phyloP scores from a whole-genome alignment of 805 yeast species.

The Candida nanaspora region DNA sequence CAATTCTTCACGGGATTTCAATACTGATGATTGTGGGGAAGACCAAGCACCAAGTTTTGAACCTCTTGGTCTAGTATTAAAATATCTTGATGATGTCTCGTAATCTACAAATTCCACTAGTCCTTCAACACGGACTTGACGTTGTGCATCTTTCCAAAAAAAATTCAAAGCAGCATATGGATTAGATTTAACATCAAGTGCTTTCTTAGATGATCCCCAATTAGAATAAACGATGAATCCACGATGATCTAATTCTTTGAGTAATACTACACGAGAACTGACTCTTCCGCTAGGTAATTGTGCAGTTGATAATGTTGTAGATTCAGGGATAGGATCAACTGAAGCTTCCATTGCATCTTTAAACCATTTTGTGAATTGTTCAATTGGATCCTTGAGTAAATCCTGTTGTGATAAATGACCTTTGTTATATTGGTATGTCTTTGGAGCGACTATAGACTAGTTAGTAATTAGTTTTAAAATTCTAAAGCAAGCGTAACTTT shows the following conservation, averaged over 20 bases:
- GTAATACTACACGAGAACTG: conserved; percentile 73
- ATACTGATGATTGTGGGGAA: conserved; percentile 71
- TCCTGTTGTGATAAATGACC: conserved; percentile 48
- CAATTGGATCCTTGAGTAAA: conserved; percentile 53
- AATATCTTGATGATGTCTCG: conserved; percentile 73
- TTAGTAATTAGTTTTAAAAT: too few species aligned
- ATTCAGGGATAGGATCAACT: conserved; percentile 66
- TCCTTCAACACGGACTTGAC: conserved; percentile 94
- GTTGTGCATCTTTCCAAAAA: conserved; percentile 86
- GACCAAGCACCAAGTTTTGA: conserved; percentile 97
- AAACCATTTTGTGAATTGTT: conserved; percentile 83
- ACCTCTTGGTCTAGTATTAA: conserved; percentile 83
- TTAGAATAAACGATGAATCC: conserved; percentile 89
- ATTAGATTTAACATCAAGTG: conserved; percentile 61
- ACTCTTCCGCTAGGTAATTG: conserved; percentile 85
- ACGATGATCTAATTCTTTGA: conserved; percentile 80
- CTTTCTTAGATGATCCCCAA: conserved; percentile 84
- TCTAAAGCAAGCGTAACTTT: too few species aligned
- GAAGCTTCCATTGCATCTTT: conserved; percentile 54
- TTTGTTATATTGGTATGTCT: conserved; percentile 81
- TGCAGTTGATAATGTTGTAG: conserved; percentile 84
- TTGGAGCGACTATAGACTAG: conserved; percentile 58
- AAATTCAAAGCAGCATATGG: conserved; percentile 78
- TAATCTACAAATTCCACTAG: conserved; percentile 61
- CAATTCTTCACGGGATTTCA: conserved; percentile 55